Percentiles rank a stretch among this genome's conserved stretches.
Evolutionary conservation across 768 basidiomycete species (phyloP).

Genomic region (Boletus vinaceobasis): DNA sequence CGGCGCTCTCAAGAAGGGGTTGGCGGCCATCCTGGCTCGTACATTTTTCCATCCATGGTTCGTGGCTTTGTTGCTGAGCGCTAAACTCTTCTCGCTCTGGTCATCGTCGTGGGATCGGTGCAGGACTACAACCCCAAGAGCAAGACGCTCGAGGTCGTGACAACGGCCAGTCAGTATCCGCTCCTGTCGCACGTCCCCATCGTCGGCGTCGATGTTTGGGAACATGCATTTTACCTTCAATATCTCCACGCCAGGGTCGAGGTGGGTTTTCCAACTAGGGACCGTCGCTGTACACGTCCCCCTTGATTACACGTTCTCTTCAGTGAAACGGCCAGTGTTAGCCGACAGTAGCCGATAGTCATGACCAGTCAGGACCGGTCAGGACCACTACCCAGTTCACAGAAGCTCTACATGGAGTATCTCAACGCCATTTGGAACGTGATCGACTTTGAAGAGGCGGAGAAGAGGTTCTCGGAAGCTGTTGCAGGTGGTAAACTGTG

Average conservation of each 20-base stretch:
- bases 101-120: not conserved
- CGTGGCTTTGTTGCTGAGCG: not conserved
- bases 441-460: slow-evolving; percentile 72
- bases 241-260: slow-evolving; percentile 94
- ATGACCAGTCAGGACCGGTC: no score
- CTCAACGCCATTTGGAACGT: slow-evolving; percentile 73
- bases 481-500: slow-evolving; percentile 33
- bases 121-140: slow-evolving; percentile 68
- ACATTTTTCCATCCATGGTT: slow-evolving; percentile 30
- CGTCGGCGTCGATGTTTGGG: slow-evolving; percentile 94
- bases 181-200: slow-evolving; percentile 72
- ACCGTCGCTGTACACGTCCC: not conserved
- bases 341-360: no score
- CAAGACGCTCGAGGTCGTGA: slow-evolving; percentile 78
- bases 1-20: slow-evolving; percentile 70
- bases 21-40: slow-evolving; percentile 92
- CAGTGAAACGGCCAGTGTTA: no score
- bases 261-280: slow-evolving; percentile 45
- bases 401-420: slow-evolving; percentile 51
- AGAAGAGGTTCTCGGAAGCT: slow-evolving; percentile 53
- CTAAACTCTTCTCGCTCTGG: not conserved
- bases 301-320: not conserved
- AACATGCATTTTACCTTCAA: slow-evolving; percentile 95
- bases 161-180: slow-evolving; percentile 96
- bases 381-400: no score